Conservation (phyloP, 2,329 filamentous ascomycete species). For the Fusarium denticulatum region DNA sequence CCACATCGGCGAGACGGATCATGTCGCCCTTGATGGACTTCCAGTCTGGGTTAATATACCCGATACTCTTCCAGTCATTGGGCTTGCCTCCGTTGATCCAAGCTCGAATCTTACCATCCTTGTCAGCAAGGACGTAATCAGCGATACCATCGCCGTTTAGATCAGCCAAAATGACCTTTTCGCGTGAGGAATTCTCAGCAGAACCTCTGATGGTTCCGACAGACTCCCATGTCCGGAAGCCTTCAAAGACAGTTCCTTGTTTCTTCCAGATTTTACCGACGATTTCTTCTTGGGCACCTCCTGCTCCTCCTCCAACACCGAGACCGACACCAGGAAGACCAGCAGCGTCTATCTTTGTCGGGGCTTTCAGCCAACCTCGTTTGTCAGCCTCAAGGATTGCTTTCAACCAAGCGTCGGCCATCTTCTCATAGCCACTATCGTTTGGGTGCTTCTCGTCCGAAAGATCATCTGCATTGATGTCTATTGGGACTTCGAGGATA, state of each 20-base stretch:
- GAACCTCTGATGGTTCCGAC: constrained; percentile 1
- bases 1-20: constrained; percentile 21
- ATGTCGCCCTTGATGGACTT: constrained; percentile 7
- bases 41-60: constrained; percentile 13
- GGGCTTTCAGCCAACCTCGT: constrained; percentile 10
- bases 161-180: constrained; percentile 11
- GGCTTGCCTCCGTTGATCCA: constrained; percentile 19
- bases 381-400: constrained; percentile 11
- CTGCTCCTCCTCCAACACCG: not conserved
- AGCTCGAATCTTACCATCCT: constrained; percentile 7
- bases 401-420: constrained; percentile 23
- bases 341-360: not conserved
- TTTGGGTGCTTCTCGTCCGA: constrained; percentile 24
- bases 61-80: constrained; percentile 16
- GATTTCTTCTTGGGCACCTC: constrained; percentile 11
- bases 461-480: constrained; percentile 11
- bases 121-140: constrained; percentile 12
- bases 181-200: not conserved
- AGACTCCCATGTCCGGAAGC: constrained; percentile 13
- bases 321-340: not conserved
- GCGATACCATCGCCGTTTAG: constrained; percentile 19
- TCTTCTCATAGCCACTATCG: constrained; percentile 23
- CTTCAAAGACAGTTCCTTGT: constrained; percentile 7
- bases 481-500: constrained; percentile 13
- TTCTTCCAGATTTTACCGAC: constrained; percentile 12